Evolutionary conservation across 176 grass and related monocot genomes (phyloP), one percentile per base, ranked within the genome.

Genomic region (Rhynchospora tenuis): DNA sequence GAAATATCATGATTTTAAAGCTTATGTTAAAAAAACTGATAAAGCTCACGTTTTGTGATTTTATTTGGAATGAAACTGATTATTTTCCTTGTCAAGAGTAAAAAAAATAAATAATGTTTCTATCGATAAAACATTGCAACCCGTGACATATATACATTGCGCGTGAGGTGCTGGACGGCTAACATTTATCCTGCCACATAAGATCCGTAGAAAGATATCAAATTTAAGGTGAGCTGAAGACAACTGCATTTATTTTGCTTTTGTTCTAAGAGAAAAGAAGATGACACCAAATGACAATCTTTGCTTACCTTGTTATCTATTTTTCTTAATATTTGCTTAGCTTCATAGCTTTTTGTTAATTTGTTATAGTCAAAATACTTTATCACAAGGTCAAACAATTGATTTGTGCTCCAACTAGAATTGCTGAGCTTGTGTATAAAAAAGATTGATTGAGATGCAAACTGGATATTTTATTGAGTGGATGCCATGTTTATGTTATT

Each of bases 221-320:
- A 75, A 54, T 52, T 73, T 75, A 75, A 75, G 72, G 72, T 75
- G 72, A 75, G 72, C 72, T 75, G 72, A 75, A 28, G 72, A 50
- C 72, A 75, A 29, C 72, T 75, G 72, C 72, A 73, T 54, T 54
- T 75, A 13, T 54, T 50, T 74, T 81, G 79, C 79, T 82, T 82
- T 82, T 64, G 59, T 82, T 82, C 31, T 64, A 82, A 46, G 59
- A 82, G 72, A 75, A 75, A 75, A 75, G 72, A 45, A 75, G 47
- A 54, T 75, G 16, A 15, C 77, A 58, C 77, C 77, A 80, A 42
- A 82, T 47, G 79, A 64, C 79, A 82, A 75, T 54, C 47, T 75
- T 75, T 29, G 72, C 72, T 75, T 54, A 75, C 72, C 72, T 75
- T 52, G 65, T 69, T 69, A 66, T 75, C 26, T 75, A 19, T 69